Base-by-base conservation (phyloP, 2,329 filamentous ascomycete genomes). In the Hymenoscyphus occultus region DNA sequence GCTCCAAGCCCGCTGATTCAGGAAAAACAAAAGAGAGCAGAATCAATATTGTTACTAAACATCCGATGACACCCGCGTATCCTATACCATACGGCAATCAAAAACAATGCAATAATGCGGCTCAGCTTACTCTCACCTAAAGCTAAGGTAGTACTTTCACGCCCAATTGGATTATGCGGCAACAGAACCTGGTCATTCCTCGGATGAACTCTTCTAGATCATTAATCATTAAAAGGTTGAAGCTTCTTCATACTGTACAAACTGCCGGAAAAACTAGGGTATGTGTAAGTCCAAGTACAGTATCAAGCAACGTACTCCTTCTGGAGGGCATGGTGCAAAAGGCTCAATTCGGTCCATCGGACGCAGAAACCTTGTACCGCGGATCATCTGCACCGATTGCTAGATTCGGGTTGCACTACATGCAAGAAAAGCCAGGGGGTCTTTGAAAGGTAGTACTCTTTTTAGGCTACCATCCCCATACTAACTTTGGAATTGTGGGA, bases 101-200 rank as follows among this genome's bases (percentile, higher is more conserved):
- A 28, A 51, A 51, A 51, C n/a, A 22, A 16, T 35, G 22, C n/a
- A 5, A 51, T 16, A 22, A 22, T 51, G 45, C 45, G 45, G 19
- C 45, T 51, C 45, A 51, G 45, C 45, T 51, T 28, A 51, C 45
- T 51, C 45, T 51, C 45, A 51, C 45, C 45, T 51, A 51, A 51
- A 51, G n/a, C 45, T 22, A 3, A n/a, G 45, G 45, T 28, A 28
- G 45, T 19, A 28, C 3, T 51, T 51, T 10, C n/a, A 22, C 45
- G 35, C 35, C 5, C 35, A 35, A 28, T 22, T n/a, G 10, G 19
- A n/a, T 51, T 51, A 51, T 51, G 45, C 22, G 45, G 10, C 12
- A 51, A 51, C 45, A 51, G n/a, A 22, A 51, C 22, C 45, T 19
- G 45, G n/a, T 51, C 45, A 2, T 51, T 28, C 45, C 22, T 51